phyloP scores from a whole-genome alignment of 2,329 filamentous ascomycete species.

The Alternaria burnsii region DNA sequence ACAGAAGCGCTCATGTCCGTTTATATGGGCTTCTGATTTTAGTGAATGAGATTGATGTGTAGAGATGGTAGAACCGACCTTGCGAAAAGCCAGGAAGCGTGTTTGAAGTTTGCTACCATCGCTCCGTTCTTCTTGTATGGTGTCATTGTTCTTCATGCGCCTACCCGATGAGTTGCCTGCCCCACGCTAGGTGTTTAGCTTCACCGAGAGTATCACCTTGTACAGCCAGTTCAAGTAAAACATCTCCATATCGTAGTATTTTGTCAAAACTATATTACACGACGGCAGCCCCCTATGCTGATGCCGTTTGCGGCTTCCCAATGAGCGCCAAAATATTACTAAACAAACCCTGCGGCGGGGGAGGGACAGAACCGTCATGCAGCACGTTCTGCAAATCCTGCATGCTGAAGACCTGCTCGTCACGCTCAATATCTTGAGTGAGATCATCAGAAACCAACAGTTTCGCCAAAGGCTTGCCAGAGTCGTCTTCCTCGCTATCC shows the following conservation, averaged over 20 bases:
- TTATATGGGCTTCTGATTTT: neutral
- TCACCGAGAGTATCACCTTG: neutral
- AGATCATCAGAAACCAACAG: conserved; percentile 16
- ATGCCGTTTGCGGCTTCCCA: conserved; percentile 21
- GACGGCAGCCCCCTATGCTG: conserved; percentile 15
- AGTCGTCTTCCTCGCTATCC: conserved; percentile 19
- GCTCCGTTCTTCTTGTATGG: neutral
- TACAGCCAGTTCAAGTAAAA: neutral
- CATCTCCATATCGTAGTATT: neutral
- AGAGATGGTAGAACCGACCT: neutral
- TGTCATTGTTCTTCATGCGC: neutral
- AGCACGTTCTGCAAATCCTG: conserved; percentile 30
- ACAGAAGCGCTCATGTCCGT: neutral
- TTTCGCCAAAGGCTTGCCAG: conserved; percentile 5
- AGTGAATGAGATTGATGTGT: neutral
- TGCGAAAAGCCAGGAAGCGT: neutral
- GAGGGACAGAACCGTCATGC: conserved; percentile 24
- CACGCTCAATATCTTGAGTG: conserved; percentile 22
- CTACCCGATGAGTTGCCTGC: neutral
- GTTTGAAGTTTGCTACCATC: neutral
- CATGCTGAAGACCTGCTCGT: conserved; percentile 24
- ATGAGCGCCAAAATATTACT: conserved; percentile 26
- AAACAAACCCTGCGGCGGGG: conserved; percentile 27
- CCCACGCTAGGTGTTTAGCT: neutral
- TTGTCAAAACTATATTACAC: conserved; percentile 3